These are phyloP conservation scores for Corynespora cassiicola DNA, from an alignment of 2,329 filamentous ascomycete species.

Conservation along the genomic window DNA sequence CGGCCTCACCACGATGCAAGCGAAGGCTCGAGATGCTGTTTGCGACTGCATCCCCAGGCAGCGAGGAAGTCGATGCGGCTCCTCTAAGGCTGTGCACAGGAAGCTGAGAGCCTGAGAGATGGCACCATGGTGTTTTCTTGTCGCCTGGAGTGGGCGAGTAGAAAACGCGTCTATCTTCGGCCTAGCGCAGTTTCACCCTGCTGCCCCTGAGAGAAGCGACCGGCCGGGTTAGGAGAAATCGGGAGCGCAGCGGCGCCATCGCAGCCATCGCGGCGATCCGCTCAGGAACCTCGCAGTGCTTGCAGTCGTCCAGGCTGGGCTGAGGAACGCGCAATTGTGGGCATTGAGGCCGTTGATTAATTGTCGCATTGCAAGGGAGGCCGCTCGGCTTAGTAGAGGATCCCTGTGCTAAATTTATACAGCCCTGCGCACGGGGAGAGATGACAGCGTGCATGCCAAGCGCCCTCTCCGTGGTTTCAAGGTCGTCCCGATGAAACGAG, in stretches of 20 bases:
- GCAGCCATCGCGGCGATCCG: constrained; percentile 30
- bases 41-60: constrained; percentile 18
- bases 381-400: constrained; percentile 18
- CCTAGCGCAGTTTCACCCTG: constrained; percentile 39
- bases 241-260: constrained; percentile 34
- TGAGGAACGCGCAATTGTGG: constrained; percentile 9
- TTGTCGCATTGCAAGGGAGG: constrained; percentile 10
- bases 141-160: constrained; percentile 37
- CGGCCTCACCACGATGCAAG: constrained; percentile 22
- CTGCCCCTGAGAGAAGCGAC: constrained; percentile 27
- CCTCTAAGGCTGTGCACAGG: constrained; percentile 24
- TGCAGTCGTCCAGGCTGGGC: neutral
- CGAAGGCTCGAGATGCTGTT: constrained; percentile 33
- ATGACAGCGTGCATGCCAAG: constrained; percentile 45
- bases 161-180: constrained; percentile 21
- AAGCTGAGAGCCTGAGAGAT: constrained; percentile 29
- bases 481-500: constrained; percentile 40
- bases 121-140: constrained; percentile 24
- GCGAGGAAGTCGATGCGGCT: constrained; percentile 29
- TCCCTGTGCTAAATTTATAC: constrained; percentile 38
- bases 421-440: constrained; percentile 35
- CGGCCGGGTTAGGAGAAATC: constrained; percentile 26
- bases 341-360: constrained; percentile 3
- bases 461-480: constrained; percentile 40
- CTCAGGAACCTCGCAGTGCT: constrained; percentile 19